Conservation (phyloP, 1,139 yeast species). For the Pichia sp. region DNA sequence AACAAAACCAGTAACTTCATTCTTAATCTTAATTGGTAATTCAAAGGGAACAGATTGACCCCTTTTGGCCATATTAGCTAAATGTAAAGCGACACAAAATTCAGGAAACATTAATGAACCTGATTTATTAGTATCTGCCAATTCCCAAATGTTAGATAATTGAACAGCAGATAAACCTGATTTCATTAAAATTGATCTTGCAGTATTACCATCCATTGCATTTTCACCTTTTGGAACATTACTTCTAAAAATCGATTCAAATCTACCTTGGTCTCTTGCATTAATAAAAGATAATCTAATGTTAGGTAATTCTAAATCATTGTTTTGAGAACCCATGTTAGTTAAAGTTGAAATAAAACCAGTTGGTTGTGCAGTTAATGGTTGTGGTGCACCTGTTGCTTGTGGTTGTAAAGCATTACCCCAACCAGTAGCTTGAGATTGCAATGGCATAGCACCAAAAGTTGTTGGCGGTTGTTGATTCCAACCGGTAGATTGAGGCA, state of each 20-base stretch:
- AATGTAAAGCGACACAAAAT: constrained; percentile 86
- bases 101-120: constrained; percentile 89
- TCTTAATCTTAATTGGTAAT: constrained; percentile 65
- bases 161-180: constrained; percentile 73
- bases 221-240: constrained; percentile 74
- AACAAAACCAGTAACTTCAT: constrained; percentile 82
- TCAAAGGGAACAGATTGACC: constrained; percentile 72
- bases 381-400: constrained; percentile 29
- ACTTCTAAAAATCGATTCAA: constrained; percentile 73
- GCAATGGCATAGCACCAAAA: constrained; percentile 30
- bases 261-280: constrained; percentile 77
- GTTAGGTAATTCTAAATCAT: constrained; percentile 49
- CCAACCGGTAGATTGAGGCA: constrained; percentile 27
- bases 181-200: constrained; percentile 72
- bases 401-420: constrained; percentile 11
- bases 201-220: constrained; percentile 70
- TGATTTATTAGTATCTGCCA: constrained; percentile 81
- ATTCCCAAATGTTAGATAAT: constrained; percentile 84
- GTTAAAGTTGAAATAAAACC: constrained; percentile 34
- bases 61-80: constrained; percentile 70
- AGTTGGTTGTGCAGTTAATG: constrained; percentile 33
- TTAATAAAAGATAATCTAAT: constrained; percentile 80
- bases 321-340: constrained; percentile 31
- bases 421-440: constrained; percentile 33
- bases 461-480: constrained; percentile 26